Evolutionary conservation across 1,139 yeast genomes (phyloP), one percentile per base, ranked within the genome.

Genomic region (Suhomyces atakaporum): DNA sequence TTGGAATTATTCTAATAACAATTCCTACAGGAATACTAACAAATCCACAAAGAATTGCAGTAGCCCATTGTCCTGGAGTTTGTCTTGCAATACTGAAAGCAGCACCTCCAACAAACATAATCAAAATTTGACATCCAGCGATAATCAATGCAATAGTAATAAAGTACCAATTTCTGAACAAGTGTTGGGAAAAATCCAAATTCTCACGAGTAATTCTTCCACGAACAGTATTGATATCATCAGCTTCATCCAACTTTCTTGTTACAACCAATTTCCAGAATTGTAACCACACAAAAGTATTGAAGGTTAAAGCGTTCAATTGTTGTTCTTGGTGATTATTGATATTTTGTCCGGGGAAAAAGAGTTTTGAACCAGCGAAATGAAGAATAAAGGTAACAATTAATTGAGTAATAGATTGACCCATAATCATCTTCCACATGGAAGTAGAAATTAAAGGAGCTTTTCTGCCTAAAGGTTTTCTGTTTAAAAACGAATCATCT

Each of bases 401-500:
- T 44, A 94, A 74, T 66, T 92, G 99, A 43, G 81, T 75, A 7
- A 71, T 46, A 1, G 96, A 77, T 64, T 92, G 97, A 4, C 96
- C 95, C 36, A 90, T 49, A 51, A 94, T 92, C 97, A 94, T 90
- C 62, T 92, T 92, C 98, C 98, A 92, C 92, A 94, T 92, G 13
- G 95, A 85, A 4, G 83, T 81, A 2, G 95, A 74, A 49, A 92
- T 90, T 60, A 92, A 72, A 2, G 95, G 85, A n/a, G 79, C 75
- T 16, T 69, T 66, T 54, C 97, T 75, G 29, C 95, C 94, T 31
- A 85, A 90, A 1, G 98, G 99, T 56, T 79, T 82, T 40, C 89
- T 75, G 46, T 84, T 78, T 54, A 92, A 71, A 33, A 87, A 81
- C 27, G 81, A 75, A 34, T 82, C 86, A 50, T 87, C 89, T 0